Conservation (phyloP, 352 stramenopile genomes). For the Globisporangium mamillatum region DNA sequence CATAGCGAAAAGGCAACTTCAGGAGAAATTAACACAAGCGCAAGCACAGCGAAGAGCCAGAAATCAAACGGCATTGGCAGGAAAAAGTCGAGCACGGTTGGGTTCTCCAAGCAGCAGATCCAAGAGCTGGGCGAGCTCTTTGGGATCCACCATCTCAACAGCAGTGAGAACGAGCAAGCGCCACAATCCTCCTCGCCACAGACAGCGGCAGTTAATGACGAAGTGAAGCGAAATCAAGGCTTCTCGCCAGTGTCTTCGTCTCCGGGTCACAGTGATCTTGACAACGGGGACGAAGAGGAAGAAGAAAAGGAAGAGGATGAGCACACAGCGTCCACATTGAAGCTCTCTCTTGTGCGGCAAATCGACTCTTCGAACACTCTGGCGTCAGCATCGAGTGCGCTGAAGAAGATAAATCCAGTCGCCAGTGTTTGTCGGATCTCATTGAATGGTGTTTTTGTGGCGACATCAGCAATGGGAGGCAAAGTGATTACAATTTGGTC, state of each 20-base stretch:
- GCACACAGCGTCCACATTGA: background rate
- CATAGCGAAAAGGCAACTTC: constrained; percentile 16
- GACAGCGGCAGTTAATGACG: background rate
- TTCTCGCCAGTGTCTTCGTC: background rate
- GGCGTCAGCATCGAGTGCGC: background rate
- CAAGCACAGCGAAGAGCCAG: constrained; percentile 9
- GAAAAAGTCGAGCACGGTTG: constrained; percentile 11
- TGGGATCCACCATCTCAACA: constrained; percentile 26
- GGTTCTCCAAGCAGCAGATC: constrained; percentile 44
- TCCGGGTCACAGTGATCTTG: background rate
- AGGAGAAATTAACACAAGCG: constrained; percentile 23
- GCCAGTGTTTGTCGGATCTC: constrained; percentile 7
- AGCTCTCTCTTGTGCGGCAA: constrained; percentile 3
- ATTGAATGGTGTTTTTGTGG: constrained; percentile 1
- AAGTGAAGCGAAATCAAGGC: background rate
- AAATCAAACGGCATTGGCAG: constrained; percentile 3
- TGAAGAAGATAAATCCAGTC: background rate
- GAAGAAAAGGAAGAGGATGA: background rate
- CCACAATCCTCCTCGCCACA: background rate
- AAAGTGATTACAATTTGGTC: constrained; percentile 13
- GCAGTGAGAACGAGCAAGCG: background rate
- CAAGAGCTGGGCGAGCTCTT: constrained; percentile 52
- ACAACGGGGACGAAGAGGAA: background rate
- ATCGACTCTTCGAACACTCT: background rate
- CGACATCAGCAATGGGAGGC: background rate